Conservation (phyloP, 495 filamentous ascomycete species). For the Letharia columbiana region DNA sequence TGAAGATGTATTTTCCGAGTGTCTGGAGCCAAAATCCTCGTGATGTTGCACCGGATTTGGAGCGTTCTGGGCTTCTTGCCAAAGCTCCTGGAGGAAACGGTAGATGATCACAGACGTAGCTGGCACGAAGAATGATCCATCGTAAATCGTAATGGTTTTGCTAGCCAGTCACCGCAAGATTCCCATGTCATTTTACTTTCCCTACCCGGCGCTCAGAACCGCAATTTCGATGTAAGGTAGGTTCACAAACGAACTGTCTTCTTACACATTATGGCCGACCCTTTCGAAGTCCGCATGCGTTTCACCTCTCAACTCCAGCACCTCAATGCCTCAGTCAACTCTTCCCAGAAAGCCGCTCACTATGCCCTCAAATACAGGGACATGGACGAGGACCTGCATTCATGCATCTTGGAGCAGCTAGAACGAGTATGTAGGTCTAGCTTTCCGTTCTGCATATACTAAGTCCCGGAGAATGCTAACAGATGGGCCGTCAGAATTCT, state of each 20-base stretch:
- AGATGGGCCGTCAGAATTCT: constrained; percentile 48
- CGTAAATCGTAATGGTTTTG: no score
- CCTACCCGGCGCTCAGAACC: not conserved
- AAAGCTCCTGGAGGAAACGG: no score
- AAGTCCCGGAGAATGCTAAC: not conserved
- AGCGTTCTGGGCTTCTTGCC: no score
- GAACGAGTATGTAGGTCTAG: constrained; percentile 50
- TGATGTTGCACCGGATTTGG: no score
- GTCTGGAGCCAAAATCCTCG: no score
- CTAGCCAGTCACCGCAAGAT: not conserved
- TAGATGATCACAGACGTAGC: no score
- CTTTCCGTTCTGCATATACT: not conserved
- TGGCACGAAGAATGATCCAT: no score
- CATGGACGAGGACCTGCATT: constrained; percentile 92
- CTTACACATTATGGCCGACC: constrained; percentile 62
- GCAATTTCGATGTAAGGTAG: not conserved
- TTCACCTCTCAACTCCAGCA: constrained; percentile 83
- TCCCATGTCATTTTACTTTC: not conserved
- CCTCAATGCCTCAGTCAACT: constrained; percentile 79
- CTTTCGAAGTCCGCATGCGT: constrained; percentile 96
- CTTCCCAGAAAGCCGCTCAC: constrained; percentile 83
- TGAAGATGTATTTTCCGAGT: no score
- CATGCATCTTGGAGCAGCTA: constrained; percentile 91
- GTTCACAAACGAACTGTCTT: not conserved
- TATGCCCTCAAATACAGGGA: constrained; percentile 91